Evolutionary conservation across 2,329 filamentous ascomycete genomes (phyloP), one percentile per base, ranked within the genome.

Genomic region (Gnomoniopsis sp.): DNA sequence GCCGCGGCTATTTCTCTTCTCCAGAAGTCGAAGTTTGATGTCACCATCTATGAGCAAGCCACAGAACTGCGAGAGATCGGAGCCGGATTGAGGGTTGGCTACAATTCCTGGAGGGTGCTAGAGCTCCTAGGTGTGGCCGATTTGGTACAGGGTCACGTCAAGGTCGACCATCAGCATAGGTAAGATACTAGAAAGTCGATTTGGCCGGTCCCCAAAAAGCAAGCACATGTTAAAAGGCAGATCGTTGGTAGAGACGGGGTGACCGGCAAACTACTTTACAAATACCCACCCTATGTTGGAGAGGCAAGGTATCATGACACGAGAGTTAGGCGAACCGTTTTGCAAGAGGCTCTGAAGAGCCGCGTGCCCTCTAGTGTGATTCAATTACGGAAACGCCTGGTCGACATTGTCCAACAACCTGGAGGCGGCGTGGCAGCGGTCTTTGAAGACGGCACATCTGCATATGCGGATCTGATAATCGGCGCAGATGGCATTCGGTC

Each of bases 61-160:
- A 49, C 50, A 2, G 56, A 58, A 19, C 36, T 58, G 10, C 50
- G 56, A 46, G 56, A 58, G 15, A 51, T 58, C 2, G 56, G 56
- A 2, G 56, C 56, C 3, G 56, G 56, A 1, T 19, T 58, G 36
- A 43, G 56, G 19, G 50, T 58, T 6, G 56, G 56, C 3, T 58
- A 58, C 36, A 58, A 58, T 12, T 58, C 56, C 8, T 58, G 56
- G 56, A 58, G 50, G 34, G 50, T 58, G 10, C 56, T 58, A 12
- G 56, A 54, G n/a, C 56, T 58, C 36, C 33, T 58, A 19, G 56
- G 50, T 12, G 50, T 58, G 19, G 56, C 50, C 1, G 50, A 58
- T n/a, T 49, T 44, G 44, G 56, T 58, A 7, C 46, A 49, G 2
- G 50, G 50, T 10, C 56, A 58, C 17, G 34, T 58, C 56, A 58